Base-by-base conservation (phyloP, 2,329 filamentous ascomycete genomes). In the Ceratocystis alfenasii region DNA sequence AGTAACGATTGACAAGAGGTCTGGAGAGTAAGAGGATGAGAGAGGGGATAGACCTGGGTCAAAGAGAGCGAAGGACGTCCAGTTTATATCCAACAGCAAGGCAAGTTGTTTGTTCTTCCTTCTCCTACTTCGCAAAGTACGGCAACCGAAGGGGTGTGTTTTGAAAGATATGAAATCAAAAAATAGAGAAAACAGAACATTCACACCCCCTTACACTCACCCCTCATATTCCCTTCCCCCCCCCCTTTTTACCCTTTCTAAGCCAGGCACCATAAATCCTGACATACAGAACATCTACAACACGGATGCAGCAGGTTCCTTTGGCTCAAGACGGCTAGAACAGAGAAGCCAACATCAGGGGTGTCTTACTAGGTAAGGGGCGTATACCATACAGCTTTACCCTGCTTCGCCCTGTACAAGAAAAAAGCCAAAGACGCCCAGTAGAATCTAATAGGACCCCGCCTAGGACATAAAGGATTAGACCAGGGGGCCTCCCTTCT, bases 1-100 rank as follows among this genome's bases (percentile, higher is more conserved):
- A 59, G 55, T n/a, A 59, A 33, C 55, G 55, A 59, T 59, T 59
- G 55, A 59, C 55, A 59, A 36, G 17, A 59, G 55, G 55, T 59
- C 55, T 59, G 25, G 25, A 30, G 55, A 59, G 15, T 3, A 59
- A 36, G 33, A 5, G 28, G 15, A 59, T n/a, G 17, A 59, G 55
- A 59, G 28, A 33, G 17, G n/a, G 17, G n/a, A 48, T 5, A 3
- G 20, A 20, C 46, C 10, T 33, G 12, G 28, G 25, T 7, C 5
- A 30, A 4, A n/a, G 5, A 59, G 28, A 59, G 55, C 55, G 55
- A 59, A 36, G 55, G 17, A 36, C 55, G 55, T 15, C 55, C 30
- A 59, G 55, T 59, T 59, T 59, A 59, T 59, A 59, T 59, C 55
- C 28, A 59, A 15, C 25, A 36, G 17, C 25, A n/a, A 36, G 17